Conservation (phyloP, 768 basidiomycete genomes). For the Trametes coccinea region DNA sequence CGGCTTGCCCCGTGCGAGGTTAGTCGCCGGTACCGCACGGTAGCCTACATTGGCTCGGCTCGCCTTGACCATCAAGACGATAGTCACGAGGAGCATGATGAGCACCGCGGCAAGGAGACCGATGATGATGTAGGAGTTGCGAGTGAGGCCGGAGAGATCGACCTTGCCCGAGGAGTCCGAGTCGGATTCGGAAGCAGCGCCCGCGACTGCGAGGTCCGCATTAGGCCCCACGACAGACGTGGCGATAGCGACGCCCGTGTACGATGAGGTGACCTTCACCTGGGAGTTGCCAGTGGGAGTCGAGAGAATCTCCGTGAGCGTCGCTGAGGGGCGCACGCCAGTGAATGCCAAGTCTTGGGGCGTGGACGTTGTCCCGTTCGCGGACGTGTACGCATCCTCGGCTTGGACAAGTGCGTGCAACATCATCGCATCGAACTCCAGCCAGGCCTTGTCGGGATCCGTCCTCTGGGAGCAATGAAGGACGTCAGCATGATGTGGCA, state of each 20-base stretch:
- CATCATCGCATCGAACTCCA: neutral
- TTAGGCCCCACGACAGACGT: neutral
- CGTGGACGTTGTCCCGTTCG: neutral
- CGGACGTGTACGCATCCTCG: neutral
- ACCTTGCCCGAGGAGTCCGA: neutral
- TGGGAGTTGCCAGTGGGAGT: too few species aligned
- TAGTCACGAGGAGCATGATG: constrained; percentile 2
- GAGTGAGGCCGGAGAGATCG: constrained; percentile 2
- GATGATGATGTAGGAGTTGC: constrained; percentile 13
- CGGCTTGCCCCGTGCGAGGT: neutral
- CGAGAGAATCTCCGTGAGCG: too few species aligned
- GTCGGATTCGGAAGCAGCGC: neutral
- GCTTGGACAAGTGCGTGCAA: neutral
- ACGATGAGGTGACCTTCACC: too few species aligned
- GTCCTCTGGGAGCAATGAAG: neutral
- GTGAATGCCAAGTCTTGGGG: neutral
- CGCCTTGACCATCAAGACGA: neutral
- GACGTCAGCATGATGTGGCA: neutral
- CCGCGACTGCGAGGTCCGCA: neutral
- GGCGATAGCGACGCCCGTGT: too few species aligned
- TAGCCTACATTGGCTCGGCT: neutral
- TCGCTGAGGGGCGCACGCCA: too few species aligned
- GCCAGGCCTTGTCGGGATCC: neutral
- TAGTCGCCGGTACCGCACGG: neutral
- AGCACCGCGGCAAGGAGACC: constrained; percentile 11